These are phyloP conservation scores for Ichthyophthirius multifiliis DNA, from an alignment of 169 alveolate species.

Conservation along the genomic window DNA sequence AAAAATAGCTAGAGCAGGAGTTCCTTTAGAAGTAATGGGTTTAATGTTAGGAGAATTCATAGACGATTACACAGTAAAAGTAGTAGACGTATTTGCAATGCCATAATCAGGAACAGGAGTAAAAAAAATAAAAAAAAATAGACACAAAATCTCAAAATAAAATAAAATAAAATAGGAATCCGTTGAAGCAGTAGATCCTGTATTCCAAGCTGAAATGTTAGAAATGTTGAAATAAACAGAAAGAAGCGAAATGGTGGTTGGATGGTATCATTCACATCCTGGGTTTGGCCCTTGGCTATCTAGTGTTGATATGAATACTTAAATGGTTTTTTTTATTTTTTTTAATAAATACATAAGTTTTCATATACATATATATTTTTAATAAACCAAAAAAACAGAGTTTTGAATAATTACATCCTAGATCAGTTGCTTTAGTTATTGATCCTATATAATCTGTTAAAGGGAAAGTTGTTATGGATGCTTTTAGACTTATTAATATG, in stretches of 20 bases:
- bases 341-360: background rate
- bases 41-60: conserved; percentile 98
- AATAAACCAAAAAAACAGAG: conserved; percentile 66
- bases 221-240: conserved; percentile 98
- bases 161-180: conserved; percentile 79
- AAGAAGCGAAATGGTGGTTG: conserved; percentile 95
- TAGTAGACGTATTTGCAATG: conserved; percentile 99
- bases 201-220: conserved; percentile 97
- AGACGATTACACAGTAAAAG: conserved; percentile 99
- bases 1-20: conserved; percentile 91
- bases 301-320: conserved; percentile 55
- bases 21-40: conserved; percentile 99
- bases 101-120: conserved; percentile 96
- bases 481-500: conserved; percentile 97
- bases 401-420: conserved; percentile 96
- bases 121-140: too few species aligned
- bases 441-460: conserved; percentile 99
- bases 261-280: conserved; percentile 99
- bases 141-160: background rate
- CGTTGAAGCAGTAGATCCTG: conserved; percentile 99
- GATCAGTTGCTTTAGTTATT: conserved; percentile 99
- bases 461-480: conserved; percentile 99
- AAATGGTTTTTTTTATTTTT: background rate
- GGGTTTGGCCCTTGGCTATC: conserved; percentile 99
- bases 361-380: background rate